Evolutionary conservation across 306 rosid species (phyloP), one percentile per base, ranked within the genome.

Genomic region (Dryas drummondii): DNA sequence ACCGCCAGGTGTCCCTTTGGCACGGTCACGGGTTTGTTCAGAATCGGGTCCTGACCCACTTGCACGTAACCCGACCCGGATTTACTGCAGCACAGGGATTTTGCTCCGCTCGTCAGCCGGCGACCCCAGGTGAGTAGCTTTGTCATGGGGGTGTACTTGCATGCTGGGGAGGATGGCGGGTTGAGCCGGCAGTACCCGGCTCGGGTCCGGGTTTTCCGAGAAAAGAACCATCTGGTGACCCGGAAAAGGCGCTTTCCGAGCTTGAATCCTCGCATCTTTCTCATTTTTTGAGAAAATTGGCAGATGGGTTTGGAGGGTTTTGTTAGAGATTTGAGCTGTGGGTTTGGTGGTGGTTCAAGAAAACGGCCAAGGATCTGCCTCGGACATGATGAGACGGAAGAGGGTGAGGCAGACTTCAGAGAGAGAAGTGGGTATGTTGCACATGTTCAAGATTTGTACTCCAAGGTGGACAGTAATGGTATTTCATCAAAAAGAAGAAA

Each of bases 1-100:
- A 94, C 97, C 4, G 97, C 99, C 82, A 89, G 71, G 68, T 92
- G 87, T 1, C 99, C 99, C 75, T 90, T 94, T 0, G 99, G 99
- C 9, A 92, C 96, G 12, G 84, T 32, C 17, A 51, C 32, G 1
- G 73, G n/a, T 61, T 60, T 70, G 47, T 67, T 68, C 41, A 63
- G 57, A 6, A 53, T 57, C 61, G 73, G 81, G 49, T 81, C 87
- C 7, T 81, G 75, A 9, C 85, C 93, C 17, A 94, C 0, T 26
- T 74, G 88, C 0, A 45, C 3, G 42, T 90, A 90, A 22, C 87
- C 84, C 78, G 81, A 60, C 32, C 89, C 77, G 17, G 63, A 59
- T n/a, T 49, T 87, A 16, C 22, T 22, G 10, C 48, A 26, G 13
- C 97, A 91, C 0, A 91, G 32, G 0, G 87, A 79, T 57, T 55